Evolutionary conservation across 2,329 filamentous ascomycete species (phyloP).

Genomic region (Fusarium sp.): DNA sequence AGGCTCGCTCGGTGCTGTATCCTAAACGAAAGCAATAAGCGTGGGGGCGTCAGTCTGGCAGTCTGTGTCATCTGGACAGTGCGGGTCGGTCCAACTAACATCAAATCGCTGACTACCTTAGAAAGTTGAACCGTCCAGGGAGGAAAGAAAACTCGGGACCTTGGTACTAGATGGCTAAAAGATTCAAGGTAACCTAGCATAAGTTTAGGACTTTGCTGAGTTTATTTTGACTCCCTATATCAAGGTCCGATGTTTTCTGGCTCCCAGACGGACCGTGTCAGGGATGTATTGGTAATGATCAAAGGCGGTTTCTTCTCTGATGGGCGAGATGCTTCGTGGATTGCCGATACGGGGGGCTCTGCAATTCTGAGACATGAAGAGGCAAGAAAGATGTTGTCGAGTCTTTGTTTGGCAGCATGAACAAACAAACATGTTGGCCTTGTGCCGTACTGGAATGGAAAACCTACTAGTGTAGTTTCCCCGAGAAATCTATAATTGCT

Average conservation of each 20-base stretch:
- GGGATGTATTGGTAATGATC: background rate
- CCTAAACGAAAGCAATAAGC: background rate
- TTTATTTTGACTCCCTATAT: background rate
- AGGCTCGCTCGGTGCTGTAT: background rate
- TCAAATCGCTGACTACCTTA: background rate
- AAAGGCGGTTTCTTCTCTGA: background rate
- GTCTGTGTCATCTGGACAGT: conserved; percentile 1
- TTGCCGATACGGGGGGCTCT: conserved; percentile 33
- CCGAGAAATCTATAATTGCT: conserved; percentile 47
- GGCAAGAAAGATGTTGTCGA: conserved; percentile 2
- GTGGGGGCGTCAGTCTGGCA: conserved; percentile 17
- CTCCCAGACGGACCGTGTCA: background rate
- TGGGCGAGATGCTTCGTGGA: conserved; percentile 7
- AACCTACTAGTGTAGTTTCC: conserved; percentile 44
- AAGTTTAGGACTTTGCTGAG: background rate
- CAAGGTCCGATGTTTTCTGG: background rate
- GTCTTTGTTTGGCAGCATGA: conserved; percentile 1
- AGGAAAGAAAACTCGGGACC: background rate
- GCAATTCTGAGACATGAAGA: conserved; percentile 23
- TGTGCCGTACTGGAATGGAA: conserved; percentile 11
- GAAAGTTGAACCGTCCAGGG: background rate
- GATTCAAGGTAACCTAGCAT: background rate
- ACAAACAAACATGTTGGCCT: conserved; percentile 15
- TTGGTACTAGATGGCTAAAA: background rate
- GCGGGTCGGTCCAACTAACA: background rate